Base-by-base conservation (phyloP, 2,329 filamentous ascomycete genomes). In the Colletotrichum gigasporum region DNA sequence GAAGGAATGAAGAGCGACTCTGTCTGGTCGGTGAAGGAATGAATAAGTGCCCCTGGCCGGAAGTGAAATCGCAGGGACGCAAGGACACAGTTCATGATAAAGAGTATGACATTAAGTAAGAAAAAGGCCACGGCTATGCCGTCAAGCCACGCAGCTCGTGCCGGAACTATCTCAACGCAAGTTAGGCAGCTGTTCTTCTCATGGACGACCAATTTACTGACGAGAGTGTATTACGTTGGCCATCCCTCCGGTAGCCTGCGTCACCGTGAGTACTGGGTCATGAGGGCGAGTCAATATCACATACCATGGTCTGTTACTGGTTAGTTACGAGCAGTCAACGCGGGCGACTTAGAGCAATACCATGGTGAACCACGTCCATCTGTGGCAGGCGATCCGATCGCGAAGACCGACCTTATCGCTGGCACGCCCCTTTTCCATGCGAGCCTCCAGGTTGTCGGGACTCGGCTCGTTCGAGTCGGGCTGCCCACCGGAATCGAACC, bases 301-400 rank as follows among this genome's bases (percentile, higher is more conserved):
- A 71, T 69, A 76, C 74, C 74, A 76, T 76, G 28, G 71, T 74
- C 73, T 75, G 66, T 20, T 30, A 18, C 3, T 6, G 10, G 65
- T 73, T 54, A 72, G 69, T 44, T 47, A 20, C 18, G 5, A 42
- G 24, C 14, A 5, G 35, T n/a, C 9, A 6, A 35, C 3, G 32
- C 10, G 9, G 12, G 12, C 4, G n/a, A 45, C 12, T 18, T 18
- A 18, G 37, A 68, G 9, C 22, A 39, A 37, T 70, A 79, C 79
- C 80, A 85, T 84, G 20, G 91, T 92, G 71, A 94, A 95, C 83
- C 89, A 95, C 0, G 91, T 93, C 92, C 92, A 95, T 69, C 80
- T 80, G 66, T 82, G 82, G 64, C 82, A 86, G 39, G 78, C 80
- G 63, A 87, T 82, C 34, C 85, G 76, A 65, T 86, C 84, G 35